Evolutionary conservation across 108 stramenopile genomes (phyloP).

Genomic region (Skeletonema grethae): DNA sequence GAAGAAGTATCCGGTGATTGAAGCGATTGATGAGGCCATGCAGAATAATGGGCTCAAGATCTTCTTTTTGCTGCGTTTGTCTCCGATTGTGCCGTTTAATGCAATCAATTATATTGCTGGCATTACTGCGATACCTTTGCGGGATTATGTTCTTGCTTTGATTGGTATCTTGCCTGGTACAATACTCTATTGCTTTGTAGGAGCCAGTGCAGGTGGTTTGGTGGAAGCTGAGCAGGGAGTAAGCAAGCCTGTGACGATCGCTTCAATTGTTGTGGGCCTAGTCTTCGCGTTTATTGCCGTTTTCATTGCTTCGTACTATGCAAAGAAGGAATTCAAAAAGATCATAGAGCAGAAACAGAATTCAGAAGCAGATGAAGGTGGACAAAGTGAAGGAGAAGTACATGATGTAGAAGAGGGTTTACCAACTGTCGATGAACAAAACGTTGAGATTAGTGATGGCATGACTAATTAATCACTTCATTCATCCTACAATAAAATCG

Average conservation of each 20-base stretch:
- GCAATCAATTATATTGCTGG: conserved; percentile 74
- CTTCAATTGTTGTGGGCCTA: conserved; percentile 55
- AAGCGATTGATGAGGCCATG: conserved; percentile 64
- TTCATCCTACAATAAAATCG: neutral
- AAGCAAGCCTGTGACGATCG: conserved; percentile 27
- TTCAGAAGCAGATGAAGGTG: neutral
- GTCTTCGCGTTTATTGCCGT: conserved; percentile 63
- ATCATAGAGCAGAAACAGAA: conserved; percentile 25
- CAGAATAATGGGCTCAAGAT: conserved; percentile 70
- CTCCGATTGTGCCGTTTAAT: conserved; percentile 76
- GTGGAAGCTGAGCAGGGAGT: conserved; percentile 43
- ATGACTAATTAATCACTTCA: neutral
- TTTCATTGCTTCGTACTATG: conserved; percentile 66
- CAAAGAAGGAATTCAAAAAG: conserved; percentile 69
- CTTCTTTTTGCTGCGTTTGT: conserved; percentile 63
- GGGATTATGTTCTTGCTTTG: conserved; percentile 56
- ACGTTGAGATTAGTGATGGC: neutral
- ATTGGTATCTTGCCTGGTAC: conserved; percentile 77
- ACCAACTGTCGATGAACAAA: neutral
- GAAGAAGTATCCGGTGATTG: conserved; percentile 55
- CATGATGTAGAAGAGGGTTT: conserved; percentile 6
- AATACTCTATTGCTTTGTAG: conserved; percentile 75
- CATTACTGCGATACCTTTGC: conserved; percentile 49
- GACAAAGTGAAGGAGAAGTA: neutral
- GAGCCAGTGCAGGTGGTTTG: conserved; percentile 67